phyloP scores from a whole-genome alignment of 2,329 filamentous ascomycete genomes.

The Leptosphaerulina australis region DNA sequence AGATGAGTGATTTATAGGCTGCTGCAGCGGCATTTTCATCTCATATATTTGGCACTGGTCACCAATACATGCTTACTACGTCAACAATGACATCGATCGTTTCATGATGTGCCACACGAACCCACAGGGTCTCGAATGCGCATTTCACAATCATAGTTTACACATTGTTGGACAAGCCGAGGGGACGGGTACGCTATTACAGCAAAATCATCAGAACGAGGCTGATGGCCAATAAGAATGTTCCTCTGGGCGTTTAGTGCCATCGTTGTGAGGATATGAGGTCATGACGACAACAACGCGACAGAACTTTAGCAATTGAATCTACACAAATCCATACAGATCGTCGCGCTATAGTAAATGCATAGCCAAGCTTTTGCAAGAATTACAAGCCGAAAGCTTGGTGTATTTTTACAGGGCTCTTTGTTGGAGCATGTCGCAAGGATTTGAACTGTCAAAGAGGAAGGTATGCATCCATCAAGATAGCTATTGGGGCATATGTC shows the following conservation, averaged over 20 bases:
- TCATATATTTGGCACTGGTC: conserved; percentile 2
- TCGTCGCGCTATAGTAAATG: background rate
- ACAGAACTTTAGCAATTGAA: conserved; percentile 1
- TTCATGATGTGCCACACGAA: background rate
- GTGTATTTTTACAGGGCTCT: background rate
- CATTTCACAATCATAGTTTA: background rate
- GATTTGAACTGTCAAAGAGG: background rate
- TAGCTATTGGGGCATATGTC: background rate
- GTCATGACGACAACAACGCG: conserved; percentile 8
- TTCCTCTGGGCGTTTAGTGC: background rate
- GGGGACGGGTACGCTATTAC: background rate
- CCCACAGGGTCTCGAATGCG: conserved; percentile 1
- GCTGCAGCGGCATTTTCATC: background rate
- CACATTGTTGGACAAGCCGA: conserved; percentile 1
- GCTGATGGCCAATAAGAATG: background rate
- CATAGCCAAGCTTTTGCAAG: conserved; percentile 14
- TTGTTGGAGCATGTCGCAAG: background rate
- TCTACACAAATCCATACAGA: background rate
- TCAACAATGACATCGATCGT: conserved; percentile 15
- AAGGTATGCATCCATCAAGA: background rate
- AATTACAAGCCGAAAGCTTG: conserved; percentile 11
- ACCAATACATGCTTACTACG: background rate
- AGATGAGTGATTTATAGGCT: background rate
- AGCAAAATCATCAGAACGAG: background rate
- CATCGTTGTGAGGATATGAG: conserved; percentile 1